phyloP scores from a whole-genome alignment of 1,284 basidiomycete species.

The Trichosporon inkin region DNA sequence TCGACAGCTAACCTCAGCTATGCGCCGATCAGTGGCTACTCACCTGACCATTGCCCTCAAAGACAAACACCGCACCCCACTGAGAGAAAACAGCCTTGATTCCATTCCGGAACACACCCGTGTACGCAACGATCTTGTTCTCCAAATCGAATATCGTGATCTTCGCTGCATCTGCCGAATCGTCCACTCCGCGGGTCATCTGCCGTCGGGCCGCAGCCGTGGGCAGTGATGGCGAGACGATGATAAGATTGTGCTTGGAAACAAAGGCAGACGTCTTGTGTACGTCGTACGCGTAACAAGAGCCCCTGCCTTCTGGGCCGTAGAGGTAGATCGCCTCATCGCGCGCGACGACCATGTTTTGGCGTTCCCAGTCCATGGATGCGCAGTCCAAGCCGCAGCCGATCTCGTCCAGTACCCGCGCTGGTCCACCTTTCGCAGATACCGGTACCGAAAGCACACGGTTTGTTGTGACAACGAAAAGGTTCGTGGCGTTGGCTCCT shows the following conservation, averaged over 20 bases:
- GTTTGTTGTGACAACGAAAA: conserved; percentile 85
- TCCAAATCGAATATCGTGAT: conserved; percentile 88
- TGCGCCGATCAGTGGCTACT: conserved; percentile 16
- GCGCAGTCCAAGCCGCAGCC: conserved; percentile 81
- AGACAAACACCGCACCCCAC: conserved; percentile 71
- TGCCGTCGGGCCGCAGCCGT: conserved; percentile 48
- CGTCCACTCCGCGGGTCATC: conserved; percentile 13
- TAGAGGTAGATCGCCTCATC: conserved; percentile 91
- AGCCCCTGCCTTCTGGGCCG: conserved; percentile 73
- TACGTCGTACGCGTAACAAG: conserved; percentile 84
- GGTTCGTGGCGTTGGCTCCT: conserved; percentile 50
- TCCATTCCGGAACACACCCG: conserved; percentile 70
- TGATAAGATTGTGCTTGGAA: conserved; percentile 75
- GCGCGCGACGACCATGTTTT: conserved; percentile 76
- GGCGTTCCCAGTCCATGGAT: conserved; percentile 65
- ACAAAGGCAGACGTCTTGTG: conserved; percentile 58
- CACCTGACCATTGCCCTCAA: conserved; percentile 72
- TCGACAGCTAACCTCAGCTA: conserved; percentile 56
- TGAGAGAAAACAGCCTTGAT: conserved; percentile 73
- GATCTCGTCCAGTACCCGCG: conserved; percentile 71
- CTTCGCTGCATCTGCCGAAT: conserved; percentile 67
- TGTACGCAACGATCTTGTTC: conserved; percentile 85
- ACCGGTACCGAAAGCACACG: conserved; percentile 63
- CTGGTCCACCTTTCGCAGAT: conserved; percentile 68
- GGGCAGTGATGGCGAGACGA: conserved; percentile 78